Base-by-base conservation (phyloP, 1,284 basidiomycete genomes). In the Coniophora puteana region DNA sequence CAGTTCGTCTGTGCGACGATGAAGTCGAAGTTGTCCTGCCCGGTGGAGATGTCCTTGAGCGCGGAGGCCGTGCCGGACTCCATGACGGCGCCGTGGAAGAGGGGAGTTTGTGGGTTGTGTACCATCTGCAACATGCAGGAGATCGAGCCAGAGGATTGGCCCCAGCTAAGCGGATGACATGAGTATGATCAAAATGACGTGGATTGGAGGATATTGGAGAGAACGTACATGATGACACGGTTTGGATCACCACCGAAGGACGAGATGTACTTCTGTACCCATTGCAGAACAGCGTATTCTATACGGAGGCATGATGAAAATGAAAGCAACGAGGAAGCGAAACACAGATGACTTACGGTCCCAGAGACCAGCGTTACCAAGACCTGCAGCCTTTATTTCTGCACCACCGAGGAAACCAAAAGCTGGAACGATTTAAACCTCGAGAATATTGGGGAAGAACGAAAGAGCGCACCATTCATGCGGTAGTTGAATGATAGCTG, bases 191-290 rank as follows among this genome's bases (percentile, higher is more conserved):
- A 10, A 27, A 10, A n/a, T 27, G 10, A 27, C n/a, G 26, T 27
- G 26, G 26, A 10, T 10, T n/a, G n/a, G n/a, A 27, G 26, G 10
- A 10, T 27, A 27, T n/a, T 11, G 8, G 10, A 12, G 16, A 17
- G 27, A 8, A 28, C 36, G 25, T 20, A 38, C 36, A 38, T n/a
- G 5, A 28, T 45, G 23, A 47, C 62, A 46, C 64, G 62, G 25
- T 46, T 41, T 8, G 33, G 51, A 48, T 72, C 62, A 21, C 73
- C 73, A 3, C 72, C 71, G 41, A 72, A 73, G 1, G 54, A 51
- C 25, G 51, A 48, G 38, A 74, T 68, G 46, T 72, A 62, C 43
- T 62, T 38, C 24, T 66, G 62, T 0, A 74, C 63, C 71, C 72
- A 76, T 44, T 68, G 50, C 5, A 76, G 53, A 1, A 61, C 67